Evolutionary conservation across 2,329 filamentous ascomycete genomes (phyloP).

Genomic region (Alternaria arborescens): DNA sequence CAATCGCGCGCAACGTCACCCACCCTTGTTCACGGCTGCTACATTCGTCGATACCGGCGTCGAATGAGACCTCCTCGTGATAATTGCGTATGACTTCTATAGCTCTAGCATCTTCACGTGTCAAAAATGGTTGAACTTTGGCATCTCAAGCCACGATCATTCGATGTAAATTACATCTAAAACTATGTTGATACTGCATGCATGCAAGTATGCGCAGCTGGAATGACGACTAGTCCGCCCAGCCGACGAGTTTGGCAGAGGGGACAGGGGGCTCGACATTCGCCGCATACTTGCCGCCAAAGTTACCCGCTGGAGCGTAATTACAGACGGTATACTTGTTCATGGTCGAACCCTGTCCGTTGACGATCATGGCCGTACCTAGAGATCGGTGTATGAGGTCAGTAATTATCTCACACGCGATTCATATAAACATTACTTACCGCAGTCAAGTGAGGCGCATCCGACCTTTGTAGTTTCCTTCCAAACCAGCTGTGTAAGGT

Average conservation of each 20-base stretch:
- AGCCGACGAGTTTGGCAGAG: conserved; percentile 33
- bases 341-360: conserved; percentile 28
- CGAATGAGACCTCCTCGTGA: neutral
- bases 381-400: too few species aligned
- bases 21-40: neutral
- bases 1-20: neutral
- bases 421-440: neutral
- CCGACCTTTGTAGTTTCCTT: conserved; percentile 50
- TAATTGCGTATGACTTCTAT: neutral
- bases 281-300: conserved; percentile 60
- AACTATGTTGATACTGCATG: conserved; percentile 2
- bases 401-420: too few species aligned
- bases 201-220: conserved; percentile 11
- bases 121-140: neutral
- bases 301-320: conserved; percentile 75
- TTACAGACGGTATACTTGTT: conserved; percentile 78
- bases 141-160: neutral
- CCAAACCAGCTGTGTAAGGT: conserved; percentile 52
- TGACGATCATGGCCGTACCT: conserved; percentile 31
- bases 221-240: conserved; percentile 37
- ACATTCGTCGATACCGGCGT: neutral
- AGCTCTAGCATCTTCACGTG: neutral
- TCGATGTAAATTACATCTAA: neutral
- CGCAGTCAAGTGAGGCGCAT: conserved; percentile 46
- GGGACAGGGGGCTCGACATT: conserved; percentile 59